Base-by-base conservation (phyloP, 2,329 filamentous ascomycete species). In the Dothistroma pini region DNA sequence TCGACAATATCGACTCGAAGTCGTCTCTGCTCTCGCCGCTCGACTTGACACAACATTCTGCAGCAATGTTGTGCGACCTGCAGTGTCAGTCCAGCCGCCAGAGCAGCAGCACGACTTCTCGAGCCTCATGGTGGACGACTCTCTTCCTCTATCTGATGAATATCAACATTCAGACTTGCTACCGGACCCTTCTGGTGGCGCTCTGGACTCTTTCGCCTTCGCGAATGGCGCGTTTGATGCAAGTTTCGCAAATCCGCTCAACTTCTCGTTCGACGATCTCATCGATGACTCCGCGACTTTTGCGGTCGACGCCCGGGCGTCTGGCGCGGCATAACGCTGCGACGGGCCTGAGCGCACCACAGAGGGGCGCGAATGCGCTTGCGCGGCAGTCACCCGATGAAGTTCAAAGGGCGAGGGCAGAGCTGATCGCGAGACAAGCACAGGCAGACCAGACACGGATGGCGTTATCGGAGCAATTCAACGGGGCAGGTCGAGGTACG, bases 61-160 rank as follows among this genome's bases (percentile, higher is more conserved):
- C 95, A 84, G 95, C 85, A 93, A 89, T 97, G 93, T 97, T 97
- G 95, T 97, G 89, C 79, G 95, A 96, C 95, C 95, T 96, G 95
- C 95, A 89, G 95, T 99, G 95, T 97, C 95, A 86, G 88, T 93
- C 90, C 89, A 72, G 69, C 71, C 64, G 57, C 64, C 59, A 60
- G 68, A 69, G 58, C 68, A 68, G 64, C 67, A 69, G 54, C 61
- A 63, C 58, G 64, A 64, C 59, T 64, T 63, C 59, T 58, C 53
- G 57, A 51, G 31, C 32, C 55, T 48, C 61, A 57, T 70, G 63
- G 65, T 70, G 68, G 70, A 65, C 64, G 50, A 67, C 58, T 52
- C 67, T 72, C 61, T 69, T 74, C 52, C 70, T 71, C 61, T 67
- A 65, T 55, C 68, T 74, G 63, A 68, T 71, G 66, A 70, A 62